Evolutionary conservation across 352 stramenopile species (phyloP), one percentile per base, ranked within the genome.

Genomic region (Phytophthora ohioensis): DNA sequence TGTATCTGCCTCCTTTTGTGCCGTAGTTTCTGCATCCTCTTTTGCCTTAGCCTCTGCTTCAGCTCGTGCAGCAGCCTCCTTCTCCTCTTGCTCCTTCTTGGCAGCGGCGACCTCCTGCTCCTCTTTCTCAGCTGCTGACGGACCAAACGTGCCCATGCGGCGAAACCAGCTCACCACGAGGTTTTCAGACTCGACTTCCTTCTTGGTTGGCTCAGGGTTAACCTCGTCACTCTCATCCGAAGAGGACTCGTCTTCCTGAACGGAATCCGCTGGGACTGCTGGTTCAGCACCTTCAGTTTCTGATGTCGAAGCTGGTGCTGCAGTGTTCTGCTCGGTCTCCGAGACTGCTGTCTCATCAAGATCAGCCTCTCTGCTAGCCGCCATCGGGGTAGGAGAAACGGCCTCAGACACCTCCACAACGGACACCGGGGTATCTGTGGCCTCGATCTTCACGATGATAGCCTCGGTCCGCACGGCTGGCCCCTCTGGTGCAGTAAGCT

Each of bases 141-240:
- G 34, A n/a, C 69, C 58, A 35, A 78, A 75, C 3, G 69, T 71
- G 56, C 69, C 59, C 34, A 80, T 64, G 43, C 73, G 68, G 35
- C 69, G 73, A 67, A 80, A 73, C 73, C 69, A 80, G 31, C 53
- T 69, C 59, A 78, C 35, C 13, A 78, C 59, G 6, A 48, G 52
- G 53, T 75, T 71, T 55, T 81, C 67, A 58, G 49, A 38, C 47
- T 71, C 74, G 30, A 38, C 5, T 75, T 60, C 67, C 65, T 56
- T 59, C 30, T 61, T 66, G 17, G 13, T 64, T 30, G 56, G 31
- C 8, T 70, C 54, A 2, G 53, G 1, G 11, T 12, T 32, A n/a
- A 17, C 10, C 7, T 69, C 39, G n/a, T 65, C 41, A 46, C 42
- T 53, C 21, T 67, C 47, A n/a, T 65, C 49, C 34, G 32, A 59